These are phyloP conservation scores for Elaeis oleifera DNA, from an alignment of 202 grass and related monocot genomes.

Conservation along the genomic window DNA sequence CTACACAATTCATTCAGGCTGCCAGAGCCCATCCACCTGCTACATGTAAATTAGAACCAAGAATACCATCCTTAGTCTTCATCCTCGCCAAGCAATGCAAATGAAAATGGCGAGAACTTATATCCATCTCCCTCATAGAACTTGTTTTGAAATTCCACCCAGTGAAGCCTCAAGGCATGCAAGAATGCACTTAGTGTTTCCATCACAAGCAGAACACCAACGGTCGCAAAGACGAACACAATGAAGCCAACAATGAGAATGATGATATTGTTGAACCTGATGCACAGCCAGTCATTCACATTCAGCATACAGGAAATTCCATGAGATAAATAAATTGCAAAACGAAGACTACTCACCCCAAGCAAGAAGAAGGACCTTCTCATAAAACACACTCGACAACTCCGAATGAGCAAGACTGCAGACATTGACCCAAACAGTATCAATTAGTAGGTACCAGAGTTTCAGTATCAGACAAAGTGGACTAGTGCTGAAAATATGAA, in stretches of 20 bases:
- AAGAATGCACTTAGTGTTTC: slow-evolving; percentile 93
- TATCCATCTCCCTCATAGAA: slow-evolving; percentile 98
- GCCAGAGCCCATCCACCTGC: too few relatives aligned
- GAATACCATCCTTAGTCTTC: slow-evolving; percentile 37
- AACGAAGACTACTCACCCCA: slow-evolving; percentile 50
- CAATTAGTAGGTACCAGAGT: background rate
- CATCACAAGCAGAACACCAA: slow-evolving; percentile 93
- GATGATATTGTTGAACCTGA: slow-evolving; percentile 52
- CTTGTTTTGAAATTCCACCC: slow-evolving; percentile 99
- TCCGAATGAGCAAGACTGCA: slow-evolving; percentile 92
- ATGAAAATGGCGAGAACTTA: slow-evolving; percentile 87
- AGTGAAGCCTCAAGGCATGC: slow-evolving; percentile 95
- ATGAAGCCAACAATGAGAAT: slow-evolving; percentile 39
- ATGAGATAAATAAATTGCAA: background rate
- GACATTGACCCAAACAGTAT: background rate
- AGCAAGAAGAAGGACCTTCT: slow-evolving; percentile 72
- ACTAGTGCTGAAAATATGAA: too few relatives aligned
- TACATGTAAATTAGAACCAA: too few relatives aligned
- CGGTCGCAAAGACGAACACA: slow-evolving; percentile 62
- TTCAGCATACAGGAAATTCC: background rate
- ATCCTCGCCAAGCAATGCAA: slow-evolving; percentile 49
- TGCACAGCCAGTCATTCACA: slow-evolving; percentile 12
- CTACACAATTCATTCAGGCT: too few relatives aligned
- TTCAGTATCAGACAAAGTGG: too few relatives aligned
- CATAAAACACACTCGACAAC: slow-evolving; percentile 82